Base-by-base conservation (phyloP, 2,329 filamentous ascomycete species). In the Fusarium dimerum region DNA sequence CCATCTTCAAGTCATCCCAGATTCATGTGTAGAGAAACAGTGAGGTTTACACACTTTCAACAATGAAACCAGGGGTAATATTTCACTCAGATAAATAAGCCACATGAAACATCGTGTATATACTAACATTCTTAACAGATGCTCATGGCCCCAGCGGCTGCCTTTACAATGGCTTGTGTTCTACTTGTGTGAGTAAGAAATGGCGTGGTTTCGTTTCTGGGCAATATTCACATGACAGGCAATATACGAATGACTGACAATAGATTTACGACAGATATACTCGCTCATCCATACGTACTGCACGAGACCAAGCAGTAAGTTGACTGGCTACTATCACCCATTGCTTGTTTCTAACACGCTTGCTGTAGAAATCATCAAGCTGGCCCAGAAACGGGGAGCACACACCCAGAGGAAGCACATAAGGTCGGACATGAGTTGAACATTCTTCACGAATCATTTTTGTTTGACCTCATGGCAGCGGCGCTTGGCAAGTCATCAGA, bases 151-250 rank as follows among this genome's bases (percentile, higher is more conserved):
- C 79, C 79, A 9, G 65, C 77, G 18, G 79, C 79, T 16, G 79
- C 79, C 39, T 80, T 81, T 54, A 78, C 76, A 16, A 82, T 82
- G 79, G 79, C 79, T 4, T 70, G 73, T 43, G 64, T 82, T 12
- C 68, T 82, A 18, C 77, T 82, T 51, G 76, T 76, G 69, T 78
- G 67, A 62, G 72, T 64, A 30, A 43, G 49, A 56, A 60, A 50
- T 57, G 59, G 55, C 52, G 53, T 61, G 32, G 32, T 36, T 36
- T 36, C 32, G 51, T 50, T 57, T 45, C 44, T 17, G 17, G 18
- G 13, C 42, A 15, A 20, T 20, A 34, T 32, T 13, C 38, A 13
- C 36, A 20, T n/a, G 15, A 6, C 39, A 40, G 17, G 16, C 7
- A n/a, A 30, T 18, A 34, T 12, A 13, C 6, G 8, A 39, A 26